Evolutionary conservation across 192 early-diverging fungal species (phyloP), one percentile per base, ranked within the genome.

Genomic region (Entomortierella beljakovae): DNA sequence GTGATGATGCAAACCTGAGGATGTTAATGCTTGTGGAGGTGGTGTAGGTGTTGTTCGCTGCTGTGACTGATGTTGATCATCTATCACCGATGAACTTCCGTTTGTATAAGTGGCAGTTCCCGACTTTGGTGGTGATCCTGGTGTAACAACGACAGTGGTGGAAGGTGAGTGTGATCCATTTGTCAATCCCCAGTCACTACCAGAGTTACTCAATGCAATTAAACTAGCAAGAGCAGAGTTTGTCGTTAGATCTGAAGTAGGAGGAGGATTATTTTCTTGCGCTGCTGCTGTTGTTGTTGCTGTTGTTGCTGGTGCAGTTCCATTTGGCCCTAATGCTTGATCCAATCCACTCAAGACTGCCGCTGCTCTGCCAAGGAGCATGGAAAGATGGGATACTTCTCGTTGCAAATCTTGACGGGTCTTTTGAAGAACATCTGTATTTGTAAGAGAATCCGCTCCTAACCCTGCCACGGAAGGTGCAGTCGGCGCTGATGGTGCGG

Each of bases 301-400:
- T 26, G 56, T 51, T 6, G 49, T 32, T 1, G 46, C 33, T 6
- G n/a, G 20, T 31, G 23, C 51, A 23, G 20, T 26, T 15, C 35
- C 25, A 32, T 61, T 72, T 9, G 73, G 70, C 3, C 68, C 84
- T 62, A 87, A 76, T 1, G 83, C 85, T 56, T 86, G 71, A 61
- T 89, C 86, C 13, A 89, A 70, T 25, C 82, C 84, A 64, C 71
- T 76, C 46, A 89, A 71, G 34, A 89, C 83, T 8, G 86, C 88
- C n/a, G 86, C 83, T 10, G 88, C 86, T 51, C 81, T 81, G 23
- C 68, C 85, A 16, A 89, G 52, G 13, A 89, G 58, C 74, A 80
- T 81, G 9, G 82, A 84, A 0, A 89, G 62, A 66, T 86, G 82
- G 11, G 82, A 79, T 16, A 89, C 88, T 57, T 89, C 86, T n/a